Percentiles rank a stretch among this genome's conserved stretches.
Evolutionary conservation across 108 stramenopile genomes (phyloP).

Genomic region (Skeletonema marinoi): DNA sequence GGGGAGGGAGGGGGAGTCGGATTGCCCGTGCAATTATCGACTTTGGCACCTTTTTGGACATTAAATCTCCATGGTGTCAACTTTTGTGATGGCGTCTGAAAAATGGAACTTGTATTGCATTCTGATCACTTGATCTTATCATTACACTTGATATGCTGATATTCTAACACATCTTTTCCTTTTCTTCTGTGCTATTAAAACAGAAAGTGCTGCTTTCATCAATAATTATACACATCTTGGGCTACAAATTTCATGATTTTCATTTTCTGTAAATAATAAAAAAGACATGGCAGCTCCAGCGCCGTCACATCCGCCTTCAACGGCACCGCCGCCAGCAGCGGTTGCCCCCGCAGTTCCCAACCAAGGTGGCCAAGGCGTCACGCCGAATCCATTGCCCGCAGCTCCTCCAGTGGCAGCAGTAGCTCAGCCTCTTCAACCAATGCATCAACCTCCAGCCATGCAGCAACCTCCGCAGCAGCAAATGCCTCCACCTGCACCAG

Average conservation of each 20-base stretch:
- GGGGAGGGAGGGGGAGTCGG: background rate
- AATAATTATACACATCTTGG: background rate
- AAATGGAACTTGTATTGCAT: background rate
- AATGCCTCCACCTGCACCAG: conserved; percentile 8
- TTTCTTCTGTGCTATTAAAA: background rate
- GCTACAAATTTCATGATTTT: conserved; percentile 1
- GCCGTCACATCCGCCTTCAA: background rate
- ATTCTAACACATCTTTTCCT: background rate
- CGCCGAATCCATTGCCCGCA: background rate
- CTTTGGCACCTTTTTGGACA: background rate
- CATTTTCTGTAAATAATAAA: background rate
- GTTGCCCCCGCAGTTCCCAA: background rate
- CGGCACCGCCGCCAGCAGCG: background rate
- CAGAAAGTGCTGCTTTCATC: background rate
- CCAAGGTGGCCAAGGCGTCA: background rate
- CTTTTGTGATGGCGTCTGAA: background rate
- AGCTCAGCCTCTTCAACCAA: background rate
- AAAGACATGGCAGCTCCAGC: conserved; percentile 1
- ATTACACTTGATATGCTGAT: background rate
- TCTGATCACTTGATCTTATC: background rate
- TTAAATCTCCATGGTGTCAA: background rate
- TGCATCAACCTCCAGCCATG: conserved; percentile 1
- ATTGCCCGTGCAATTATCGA: background rate
- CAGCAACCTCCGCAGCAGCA: background rate
- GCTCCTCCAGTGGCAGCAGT: background rate